A percentile compares a stretch with the other conserved stretches of the same genome.
These are phyloP conservation scores for Trichosporon asahii DNA, from an alignment of 1,284 basidiomycete species.

Conservation along the genomic window DNA sequence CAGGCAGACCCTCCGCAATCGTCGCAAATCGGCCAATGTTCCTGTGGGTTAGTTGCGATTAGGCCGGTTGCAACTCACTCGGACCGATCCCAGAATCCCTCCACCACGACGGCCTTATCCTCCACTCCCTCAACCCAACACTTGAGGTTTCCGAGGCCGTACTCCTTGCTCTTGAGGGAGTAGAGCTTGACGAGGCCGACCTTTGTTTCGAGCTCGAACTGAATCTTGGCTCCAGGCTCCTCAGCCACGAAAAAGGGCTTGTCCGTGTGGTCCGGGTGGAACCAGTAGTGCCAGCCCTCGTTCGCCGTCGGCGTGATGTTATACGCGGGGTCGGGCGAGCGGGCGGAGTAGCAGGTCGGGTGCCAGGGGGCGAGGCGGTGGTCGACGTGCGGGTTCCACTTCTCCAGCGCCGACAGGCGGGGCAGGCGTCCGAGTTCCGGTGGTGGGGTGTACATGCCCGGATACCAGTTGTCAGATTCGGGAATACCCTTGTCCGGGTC, in stretches of 20 bases:
- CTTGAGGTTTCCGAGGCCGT: constrained; percentile 44
- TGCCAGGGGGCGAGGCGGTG: constrained; percentile 33
- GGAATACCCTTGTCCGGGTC: neutral
- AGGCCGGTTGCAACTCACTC: neutral
- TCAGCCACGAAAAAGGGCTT: constrained; percentile 47
- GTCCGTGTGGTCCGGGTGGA: constrained; percentile 42
- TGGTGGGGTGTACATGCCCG: constrained; percentile 40
- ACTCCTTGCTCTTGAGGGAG: constrained; percentile 39
- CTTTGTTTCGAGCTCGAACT: constrained; percentile 42
- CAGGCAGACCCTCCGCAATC: constrained; percentile 8
- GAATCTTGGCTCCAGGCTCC: constrained; percentile 37
- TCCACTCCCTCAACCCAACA: constrained; percentile 47
- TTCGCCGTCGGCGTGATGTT: constrained; percentile 39
- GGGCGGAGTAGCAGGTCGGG: constrained; percentile 41
- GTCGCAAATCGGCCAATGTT: constrained; percentile 25
- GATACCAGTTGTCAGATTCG: constrained; percentile 13
- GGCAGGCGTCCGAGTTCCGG: constrained; percentile 43
- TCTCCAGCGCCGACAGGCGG: constrained; percentile 39
- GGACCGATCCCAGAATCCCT: constrained; percentile 39
- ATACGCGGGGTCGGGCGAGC: constrained; percentile 33
- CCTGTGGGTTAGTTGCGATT: constrained; percentile 14
- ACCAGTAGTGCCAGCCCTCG: constrained; percentile 48
- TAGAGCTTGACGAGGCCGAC: constrained; percentile 49
- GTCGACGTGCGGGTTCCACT: constrained; percentile 40
- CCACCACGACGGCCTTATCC: constrained; percentile 27